Percentiles rank a stretch among this genome's conserved stretches.
phyloP scores from a whole-genome alignment of 768 basidiomycete species.

The Hypsizygus marmoreus region DNA sequence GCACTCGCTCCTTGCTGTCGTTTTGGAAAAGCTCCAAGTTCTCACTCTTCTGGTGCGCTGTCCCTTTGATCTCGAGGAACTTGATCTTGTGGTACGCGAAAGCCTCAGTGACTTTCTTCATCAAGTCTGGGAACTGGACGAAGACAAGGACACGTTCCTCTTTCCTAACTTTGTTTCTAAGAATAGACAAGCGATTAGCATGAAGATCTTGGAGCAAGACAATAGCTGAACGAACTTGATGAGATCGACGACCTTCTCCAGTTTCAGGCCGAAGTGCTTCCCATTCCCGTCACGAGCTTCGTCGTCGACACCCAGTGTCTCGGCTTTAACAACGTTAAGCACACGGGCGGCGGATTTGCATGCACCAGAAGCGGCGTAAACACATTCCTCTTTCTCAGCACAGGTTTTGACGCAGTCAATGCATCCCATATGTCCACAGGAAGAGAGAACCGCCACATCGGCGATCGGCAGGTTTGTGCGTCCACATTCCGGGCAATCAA shows the following conservation, averaged over 20 bases:
- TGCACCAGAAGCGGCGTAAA: slow-evolving; percentile 64
- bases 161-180: slow-evolving; percentile 66
- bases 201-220: neutral
- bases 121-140: slow-evolving; percentile 94
- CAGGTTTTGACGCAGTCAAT: slow-evolving; percentile 67
- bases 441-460: slow-evolving; percentile 84
- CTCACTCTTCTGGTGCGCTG: slow-evolving; percentile 75
- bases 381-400: slow-evolving; percentile 81
- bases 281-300: slow-evolving; percentile 69
- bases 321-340: slow-evolving; percentile 81
- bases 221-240: slow-evolving; percentile 58
- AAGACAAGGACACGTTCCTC: slow-evolving; percentile 88
- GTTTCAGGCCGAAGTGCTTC: slow-evolving; percentile 80
- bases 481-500: slow-evolving; percentile 66
- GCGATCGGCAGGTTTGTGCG: slow-evolving; percentile 56
- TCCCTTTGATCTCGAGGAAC: slow-evolving; percentile 82
- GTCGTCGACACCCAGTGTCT: slow-evolving; percentile 80
- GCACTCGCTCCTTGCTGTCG: slow-evolving; percentile 71
- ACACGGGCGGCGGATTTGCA: slow-evolving; percentile 81
- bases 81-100: slow-evolving; percentile 69
- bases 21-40: slow-evolving; percentile 87
- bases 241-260: slow-evolving; percentile 74
- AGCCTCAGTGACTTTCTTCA: slow-evolving; percentile 87
- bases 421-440: slow-evolving; percentile 91
- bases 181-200: slow-evolving; percentile 11